These are phyloP conservation scores for Apiotrichum veenhuisii DNA, from an alignment of 1,284 basidiomycete species.

Conservation along the genomic window DNA sequence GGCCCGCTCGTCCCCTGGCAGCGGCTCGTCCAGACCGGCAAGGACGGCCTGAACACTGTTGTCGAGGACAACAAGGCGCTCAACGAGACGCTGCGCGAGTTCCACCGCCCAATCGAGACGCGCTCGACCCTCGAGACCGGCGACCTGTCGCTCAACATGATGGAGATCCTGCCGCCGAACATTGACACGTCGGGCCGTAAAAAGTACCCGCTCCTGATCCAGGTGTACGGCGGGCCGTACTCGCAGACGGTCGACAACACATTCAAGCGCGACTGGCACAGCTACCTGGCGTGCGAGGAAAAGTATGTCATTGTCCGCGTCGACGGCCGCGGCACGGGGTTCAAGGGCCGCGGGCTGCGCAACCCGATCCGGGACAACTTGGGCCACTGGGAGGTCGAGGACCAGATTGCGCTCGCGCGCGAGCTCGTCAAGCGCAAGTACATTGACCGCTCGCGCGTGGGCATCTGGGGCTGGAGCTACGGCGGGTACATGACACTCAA, in stretches of 20 bases:
- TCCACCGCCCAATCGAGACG: conserved; percentile 66
- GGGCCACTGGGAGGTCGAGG: conserved; percentile 77
- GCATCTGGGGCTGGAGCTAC: conserved; percentile 95
- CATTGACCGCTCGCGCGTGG: conserved; percentile 65
- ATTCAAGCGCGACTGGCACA: conserved; percentile 76
- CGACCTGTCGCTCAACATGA: conserved; percentile 78
- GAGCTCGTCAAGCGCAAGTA: conserved; percentile 49
- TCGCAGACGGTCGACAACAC: conserved; percentile 69
- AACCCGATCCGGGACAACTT: conserved; percentile 80
- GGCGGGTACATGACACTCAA: conserved; percentile 92
- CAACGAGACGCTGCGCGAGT: conserved; percentile 65
- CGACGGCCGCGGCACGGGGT: conserved; percentile 93
- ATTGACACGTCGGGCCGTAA: conserved; percentile 89
- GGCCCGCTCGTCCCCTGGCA: conserved; percentile 88
- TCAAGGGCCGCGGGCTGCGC: conserved; percentile 73
- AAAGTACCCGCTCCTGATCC: conserved; percentile 88
- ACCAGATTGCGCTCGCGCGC: conserved; percentile 77
- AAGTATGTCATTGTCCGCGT: conserved; percentile 83
- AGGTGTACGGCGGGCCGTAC: conserved; percentile 87
- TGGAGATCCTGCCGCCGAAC: conserved; percentile 82
- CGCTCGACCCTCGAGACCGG: conserved; percentile 71
- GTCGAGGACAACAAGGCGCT: conserved; percentile 70
- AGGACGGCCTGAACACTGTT: conserved; percentile 50
- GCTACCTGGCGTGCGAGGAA: conserved; percentile 74
- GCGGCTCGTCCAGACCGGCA: conserved; percentile 64